Percentiles rank a stretch among this genome's conserved stretches.
These are phyloP conservation scores for Fusarium pseudoanthophilum DNA, from an alignment of 2,329 filamentous ascomycete genomes.

Conservation along the genomic window DNA sequence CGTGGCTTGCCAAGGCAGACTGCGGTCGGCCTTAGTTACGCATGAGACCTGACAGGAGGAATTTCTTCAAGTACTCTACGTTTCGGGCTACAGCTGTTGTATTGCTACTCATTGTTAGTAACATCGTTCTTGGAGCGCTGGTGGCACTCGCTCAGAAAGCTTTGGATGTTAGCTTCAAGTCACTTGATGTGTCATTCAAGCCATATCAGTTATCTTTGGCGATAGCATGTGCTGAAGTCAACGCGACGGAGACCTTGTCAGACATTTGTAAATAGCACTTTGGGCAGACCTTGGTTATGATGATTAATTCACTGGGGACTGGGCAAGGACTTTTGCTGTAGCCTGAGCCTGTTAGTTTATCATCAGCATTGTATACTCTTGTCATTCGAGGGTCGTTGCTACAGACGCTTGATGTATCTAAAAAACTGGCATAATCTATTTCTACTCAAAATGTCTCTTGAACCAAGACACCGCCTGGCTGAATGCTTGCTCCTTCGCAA, in stretches of 20 bases:
- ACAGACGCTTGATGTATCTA: no score
- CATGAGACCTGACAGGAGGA: no score
- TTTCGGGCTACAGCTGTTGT: no score
- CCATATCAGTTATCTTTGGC: background rate
- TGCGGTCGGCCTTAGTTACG: no score
- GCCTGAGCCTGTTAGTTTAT: background rate
- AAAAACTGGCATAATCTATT: background rate
- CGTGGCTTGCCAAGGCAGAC: background rate
- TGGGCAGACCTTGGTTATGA: background rate
- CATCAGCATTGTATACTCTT: rapidly evolving
- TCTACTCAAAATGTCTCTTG: background rate
- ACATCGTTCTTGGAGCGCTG: no score
- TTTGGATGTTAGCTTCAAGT: background rate
- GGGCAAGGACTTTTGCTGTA: background rate
- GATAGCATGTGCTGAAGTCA: background rate
- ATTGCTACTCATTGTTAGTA: no score
- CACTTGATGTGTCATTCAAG: background rate
- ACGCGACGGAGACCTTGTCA: background rate
- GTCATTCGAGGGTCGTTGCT: background rate
- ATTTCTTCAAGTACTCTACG: no score
- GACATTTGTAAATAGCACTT: background rate
- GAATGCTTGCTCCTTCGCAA: constrained; percentile 85
- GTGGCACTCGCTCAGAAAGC: background rate
- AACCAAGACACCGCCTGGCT: constrained; percentile 83
- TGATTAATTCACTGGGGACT: rapidly evolving